Percentiles rank a stretch among this genome's conserved stretches.
phyloP scores from a whole-genome alignment of 352 stramenopile genomes.

The Lagenidium giganteum region DNA sequence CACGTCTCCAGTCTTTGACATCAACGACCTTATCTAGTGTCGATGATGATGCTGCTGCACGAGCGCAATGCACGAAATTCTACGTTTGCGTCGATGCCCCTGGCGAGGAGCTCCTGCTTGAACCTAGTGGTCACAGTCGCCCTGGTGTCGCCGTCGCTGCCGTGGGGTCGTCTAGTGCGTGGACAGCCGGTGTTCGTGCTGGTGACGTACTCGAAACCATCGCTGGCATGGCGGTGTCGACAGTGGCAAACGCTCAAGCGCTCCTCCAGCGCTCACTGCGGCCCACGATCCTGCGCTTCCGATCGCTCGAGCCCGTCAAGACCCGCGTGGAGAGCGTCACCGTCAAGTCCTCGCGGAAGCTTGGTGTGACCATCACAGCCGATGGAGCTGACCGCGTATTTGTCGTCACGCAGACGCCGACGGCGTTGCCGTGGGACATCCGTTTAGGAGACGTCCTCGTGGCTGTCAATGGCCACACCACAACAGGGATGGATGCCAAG shows the following conservation, averaged over 20 bases:
- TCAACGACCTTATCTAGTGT: too few relatives aligned
- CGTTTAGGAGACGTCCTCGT: slow-evolving; percentile 45
- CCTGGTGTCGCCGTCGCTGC: too few relatives aligned
- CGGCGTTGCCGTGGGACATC: slow-evolving; percentile 4
- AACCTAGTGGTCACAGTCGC: too few relatives aligned
- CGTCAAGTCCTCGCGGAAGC: slow-evolving; percentile 27
- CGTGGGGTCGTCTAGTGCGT: too few relatives aligned
- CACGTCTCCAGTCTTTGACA: too few relatives aligned
- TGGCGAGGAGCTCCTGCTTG: too few relatives aligned
- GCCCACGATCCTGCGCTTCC: slow-evolving; percentile 45
- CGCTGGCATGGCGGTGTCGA: slow-evolving; percentile 21
- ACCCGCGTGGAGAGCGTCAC: slow-evolving; percentile 28
- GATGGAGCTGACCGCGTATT: slow-evolving; percentile 39
- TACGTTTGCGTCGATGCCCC: too few relatives aligned
- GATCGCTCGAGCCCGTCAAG: too few relatives aligned
- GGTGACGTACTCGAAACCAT: slow-evolving; percentile 57
- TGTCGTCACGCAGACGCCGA: slow-evolving; percentile 34
- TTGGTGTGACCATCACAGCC: slow-evolving; percentile 39
- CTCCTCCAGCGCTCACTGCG: slow-evolving; percentile 21
- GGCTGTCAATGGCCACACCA: slow-evolving; percentile 48
- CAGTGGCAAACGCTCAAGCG: slow-evolving; percentile 20
- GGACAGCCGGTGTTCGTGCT: slow-evolving; percentile 35
- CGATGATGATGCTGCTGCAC: too few relatives aligned
- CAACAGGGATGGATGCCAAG: slow-evolving; percentile 22
- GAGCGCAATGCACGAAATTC: too few relatives aligned